Conservation (phyloP, 2,329 filamentous ascomycete species). For the Exophiala sp. region DNA sequence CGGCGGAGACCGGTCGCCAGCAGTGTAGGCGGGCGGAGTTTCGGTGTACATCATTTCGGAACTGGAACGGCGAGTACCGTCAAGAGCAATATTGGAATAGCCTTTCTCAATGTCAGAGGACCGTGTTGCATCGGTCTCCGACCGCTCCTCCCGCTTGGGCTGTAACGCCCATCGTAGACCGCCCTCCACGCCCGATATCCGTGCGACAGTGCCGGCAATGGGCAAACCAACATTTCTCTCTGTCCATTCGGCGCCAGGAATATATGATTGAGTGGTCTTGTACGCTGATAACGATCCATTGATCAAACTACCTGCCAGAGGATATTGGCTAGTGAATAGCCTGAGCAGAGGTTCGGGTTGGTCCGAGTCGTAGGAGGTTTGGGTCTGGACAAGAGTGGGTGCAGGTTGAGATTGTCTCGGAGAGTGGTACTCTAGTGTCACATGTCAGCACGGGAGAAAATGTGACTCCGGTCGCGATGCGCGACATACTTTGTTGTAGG, state of each 20-base stretch:
- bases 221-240: constrained; percentile 78
- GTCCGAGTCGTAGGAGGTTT: constrained; percentile 37
- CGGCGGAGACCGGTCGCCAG: constrained; percentile 42
- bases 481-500: constrained; percentile 58
- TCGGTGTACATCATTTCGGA: constrained; percentile 49
- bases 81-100: constrained; percentile 16
- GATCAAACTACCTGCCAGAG: constrained; percentile 76
- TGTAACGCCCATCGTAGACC: constrained; percentile 76
- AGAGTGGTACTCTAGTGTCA: constrained; percentile 26
- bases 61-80: constrained; percentile 15
- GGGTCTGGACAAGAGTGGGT: constrained; percentile 39
- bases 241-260: constrained; percentile 81
- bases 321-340: constrained; percentile 81
- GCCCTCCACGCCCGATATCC: constrained; percentile 80
- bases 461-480: neutral
- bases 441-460: constrained; percentile 14
- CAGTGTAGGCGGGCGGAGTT: constrained; percentile 76
- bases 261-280: constrained; percentile 81
- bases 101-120: constrained; percentile 27
- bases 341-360: constrained; percentile 75
- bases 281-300: constrained; percentile 81
- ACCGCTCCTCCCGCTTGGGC: constrained; percentile 33
- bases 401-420: constrained; percentile 53
- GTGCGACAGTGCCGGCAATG: constrained; percentile 77
- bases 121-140: constrained; percentile 5